Base-by-base conservation (phyloP, 2,329 filamentous ascomycete genomes). In the Fusarium clavum region DNA sequence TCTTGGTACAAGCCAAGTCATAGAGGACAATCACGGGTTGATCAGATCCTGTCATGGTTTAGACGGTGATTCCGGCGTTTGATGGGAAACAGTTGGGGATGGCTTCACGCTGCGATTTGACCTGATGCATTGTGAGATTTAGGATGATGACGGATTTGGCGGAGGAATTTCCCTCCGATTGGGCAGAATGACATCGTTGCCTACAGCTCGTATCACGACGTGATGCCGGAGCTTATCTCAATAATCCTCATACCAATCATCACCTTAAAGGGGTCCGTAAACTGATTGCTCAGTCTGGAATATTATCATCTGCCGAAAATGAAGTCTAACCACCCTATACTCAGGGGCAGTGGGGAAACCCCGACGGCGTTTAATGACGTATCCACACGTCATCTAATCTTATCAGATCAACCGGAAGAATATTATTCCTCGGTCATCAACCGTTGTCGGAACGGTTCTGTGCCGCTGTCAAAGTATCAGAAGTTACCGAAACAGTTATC, bases 1-100 rank as follows among this genome's bases (percentile, higher is more conserved):
- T 44, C 25, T 68, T 68, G 30, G 34, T 47, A 5, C 64, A 68
- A 10, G 53, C 64, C 10, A 68, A 25, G 14, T 68, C 64, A 3
- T 68, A 68, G 0, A 68, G 16, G 2, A 64, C 14, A 8, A 68
- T 43, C 0, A 44, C 52, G 0, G 53, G 40, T 3, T 44, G 29
- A 0, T 7, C 7, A 1, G 5, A 2, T 2, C 43, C 13, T 7
- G 32, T 2, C 64, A 68, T 68, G 2, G 18, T 10, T 4, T 6
- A 49, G 8, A 0, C n/a, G 4, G 4, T 3, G 4, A 24, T 5
- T 5, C 1, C 24, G 4, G 6, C 5, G 24, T 24, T 5, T 24
- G 24, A 24, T 24, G 4, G 24, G 1, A 0, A n/a, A n/a, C 3
- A 5, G 8, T 29, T 46, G 44, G 8, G 8, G 7, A 5, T 18